A percentile compares a stretch with the other conserved stretches of the same genome.
Evolutionary conservation across 768 basidiomycete genomes (phyloP).

Genomic region (Dictyophora rubrovolvata): DNA sequence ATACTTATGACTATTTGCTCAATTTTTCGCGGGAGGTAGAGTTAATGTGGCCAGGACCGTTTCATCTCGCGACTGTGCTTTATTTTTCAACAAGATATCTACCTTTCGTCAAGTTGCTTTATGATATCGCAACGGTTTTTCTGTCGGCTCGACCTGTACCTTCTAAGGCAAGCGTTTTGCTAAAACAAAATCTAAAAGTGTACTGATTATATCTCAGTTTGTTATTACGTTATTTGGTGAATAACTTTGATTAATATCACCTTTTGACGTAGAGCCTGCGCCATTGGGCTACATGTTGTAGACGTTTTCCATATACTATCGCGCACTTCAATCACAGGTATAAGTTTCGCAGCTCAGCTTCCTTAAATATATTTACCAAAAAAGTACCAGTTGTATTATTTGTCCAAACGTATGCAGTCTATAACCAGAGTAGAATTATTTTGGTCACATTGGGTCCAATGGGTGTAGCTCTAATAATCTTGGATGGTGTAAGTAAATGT

Average conservation of each 20-base stretch:
- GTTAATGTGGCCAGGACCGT: conserved; percentile 4
- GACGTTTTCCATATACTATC: conserved; percentile 1
- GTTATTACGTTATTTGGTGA: neutral
- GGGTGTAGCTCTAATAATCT: neutral
- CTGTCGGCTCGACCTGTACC: neutral
- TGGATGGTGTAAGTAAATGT: neutral
- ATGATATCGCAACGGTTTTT: neutral
- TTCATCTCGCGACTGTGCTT: neutral
- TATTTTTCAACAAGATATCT: conserved; percentile 2
- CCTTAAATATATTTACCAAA: neutral
- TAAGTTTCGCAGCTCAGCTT: neutral
- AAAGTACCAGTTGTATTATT: neutral
- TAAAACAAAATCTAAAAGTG: neutral
- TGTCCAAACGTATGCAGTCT: conserved; percentile 1
- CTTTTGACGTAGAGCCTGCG: neutral
- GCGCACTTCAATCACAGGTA: neutral
- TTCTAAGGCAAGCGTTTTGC: neutral
- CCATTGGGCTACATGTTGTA: neutral
- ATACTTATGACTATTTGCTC: conserved; percentile 5
- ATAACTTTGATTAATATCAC: neutral
- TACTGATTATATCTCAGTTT: neutral
- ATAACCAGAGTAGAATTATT: neutral
- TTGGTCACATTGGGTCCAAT: neutral
- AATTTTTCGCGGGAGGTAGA: neutral
- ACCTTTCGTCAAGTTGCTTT: neutral